Percentiles rank a stretch among this genome's conserved stretches.
Evolutionary conservation across 177 flowering plant species (phyloP).

Genomic region (Vitis hybrid): DNA sequence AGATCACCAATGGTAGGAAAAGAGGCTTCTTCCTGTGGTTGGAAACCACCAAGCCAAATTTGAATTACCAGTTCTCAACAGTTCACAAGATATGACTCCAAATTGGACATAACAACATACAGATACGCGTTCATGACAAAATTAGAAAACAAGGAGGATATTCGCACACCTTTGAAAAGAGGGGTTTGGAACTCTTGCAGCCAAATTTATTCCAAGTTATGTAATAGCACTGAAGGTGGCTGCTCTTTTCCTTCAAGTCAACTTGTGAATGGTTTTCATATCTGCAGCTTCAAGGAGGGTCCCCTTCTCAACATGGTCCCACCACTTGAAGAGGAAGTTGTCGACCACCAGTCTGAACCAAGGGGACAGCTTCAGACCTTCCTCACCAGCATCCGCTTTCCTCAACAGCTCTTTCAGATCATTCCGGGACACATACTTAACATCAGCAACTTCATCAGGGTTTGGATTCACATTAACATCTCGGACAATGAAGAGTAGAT

Average conservation of each 20-base stretch:
- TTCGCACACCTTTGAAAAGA: too few relatives aligned
- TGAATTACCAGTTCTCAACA: too few relatives aligned
- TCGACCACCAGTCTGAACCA: conserved; percentile 95
- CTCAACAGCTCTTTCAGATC: conserved; percentile 77
- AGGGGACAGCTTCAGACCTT: conserved; percentile 84
- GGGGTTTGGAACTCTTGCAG: background rate
- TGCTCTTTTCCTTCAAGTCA: conserved; percentile 24
- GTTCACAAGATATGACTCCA: too few relatives aligned
- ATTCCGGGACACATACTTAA: conserved; percentile 75
- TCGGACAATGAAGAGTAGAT: conserved; percentile 87
- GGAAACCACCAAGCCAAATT: too few relatives aligned
- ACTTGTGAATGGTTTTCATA: conserved; percentile 90
- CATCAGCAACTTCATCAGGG: conserved; percentile 89
- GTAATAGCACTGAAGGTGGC: background rate
- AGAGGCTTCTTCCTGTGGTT: too few relatives aligned
- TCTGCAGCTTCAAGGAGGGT: conserved; percentile 67
- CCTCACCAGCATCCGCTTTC: conserved; percentile 93
- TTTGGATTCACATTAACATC: conserved; percentile 76
- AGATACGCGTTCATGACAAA: too few relatives aligned
- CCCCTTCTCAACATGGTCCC: conserved; percentile 86
- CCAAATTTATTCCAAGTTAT: background rate
- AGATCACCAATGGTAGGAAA: too few relatives aligned
- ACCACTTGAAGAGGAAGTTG: conserved; percentile 91
- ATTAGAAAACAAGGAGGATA: too few relatives aligned
- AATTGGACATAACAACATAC: too few relatives aligned